Base-by-base conservation (phyloP, 2,329 filamentous ascomycete genomes). In the Plenodomus lindquistii region DNA sequence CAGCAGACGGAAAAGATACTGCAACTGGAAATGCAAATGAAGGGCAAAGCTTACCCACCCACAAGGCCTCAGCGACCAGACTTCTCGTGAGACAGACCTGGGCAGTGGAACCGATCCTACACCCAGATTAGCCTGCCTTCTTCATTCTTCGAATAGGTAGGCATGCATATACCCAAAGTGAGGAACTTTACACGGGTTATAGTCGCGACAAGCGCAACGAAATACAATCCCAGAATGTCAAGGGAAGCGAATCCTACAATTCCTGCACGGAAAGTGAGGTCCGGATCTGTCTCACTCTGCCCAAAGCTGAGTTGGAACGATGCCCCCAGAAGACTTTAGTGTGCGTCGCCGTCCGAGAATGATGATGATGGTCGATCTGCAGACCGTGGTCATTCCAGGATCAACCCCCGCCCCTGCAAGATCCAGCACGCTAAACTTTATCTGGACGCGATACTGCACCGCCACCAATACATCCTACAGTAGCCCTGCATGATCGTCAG, bases 381-480 rank as follows among this genome's bases (percentile, higher is more conserved):
- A 16, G 44, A 42, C 29, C 37, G 24, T 15, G 41, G 41, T 27
- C n/a, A 24, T 24, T 22, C 21, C 37, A 29, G 24, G 31, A 6
- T 17, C 13, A 40, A 24, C 36, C 43, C 45, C 44, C 40, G 50
- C 45, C 44, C 35, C 45, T 47, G 50, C 48, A 52, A 37, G 34
- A 46, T 11, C 27, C 11, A 15, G 29, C 22, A 48, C 40, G 46
- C 58, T 52, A 55, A 44, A 17, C 53, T 44, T 9, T 19, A 41
- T 56, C 27, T 7, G 27, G 10, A 15, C 27, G 27, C 6, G 15
- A 15, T 13, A 31, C 22, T 24, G 27, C 48, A 50, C 60, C 67
- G 69, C 69, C 69, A 72, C 69, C 69, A 71, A 72, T 72, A 71
- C 47, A 62, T 45, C 52, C 22, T 60, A 68, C 68, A 71, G 64